Conservation (phyloP, 192 early-diverging fungal species). For the Thamnidium elegans region DNA sequence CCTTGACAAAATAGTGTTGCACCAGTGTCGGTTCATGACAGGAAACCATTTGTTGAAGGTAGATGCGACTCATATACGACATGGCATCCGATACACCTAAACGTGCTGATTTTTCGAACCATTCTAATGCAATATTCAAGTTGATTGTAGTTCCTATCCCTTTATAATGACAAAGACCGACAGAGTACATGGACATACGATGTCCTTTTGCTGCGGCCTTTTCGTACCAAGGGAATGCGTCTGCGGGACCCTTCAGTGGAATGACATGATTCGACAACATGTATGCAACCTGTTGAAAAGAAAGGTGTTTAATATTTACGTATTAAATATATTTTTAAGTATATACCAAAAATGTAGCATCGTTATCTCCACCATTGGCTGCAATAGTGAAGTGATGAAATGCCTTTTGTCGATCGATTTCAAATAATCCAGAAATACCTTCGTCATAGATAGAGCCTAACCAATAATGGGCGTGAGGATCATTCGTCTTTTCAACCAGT, state of each 20-base stretch:
- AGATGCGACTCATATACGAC: slow-evolving; percentile 25
- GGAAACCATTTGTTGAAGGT: neutral
- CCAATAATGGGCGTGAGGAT: slow-evolving; percentile 32
- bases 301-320: no score
- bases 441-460: slow-evolving; percentile 37
- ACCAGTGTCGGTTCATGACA: neutral
- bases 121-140: slow-evolving; percentile 25
- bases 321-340: neutral
- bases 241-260: slow-evolving; percentile 15
- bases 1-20: slow-evolving; percentile 12
- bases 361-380: slow-evolving; percentile 28
- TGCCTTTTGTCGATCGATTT: slow-evolving; percentile 25
- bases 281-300: slow-evolving; percentile 35
- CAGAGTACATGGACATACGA: slow-evolving; percentile 21
- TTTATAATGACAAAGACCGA: slow-evolving; percentile 35
- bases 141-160: slow-evolving; percentile 27
- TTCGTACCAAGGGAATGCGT: slow-evolving; percentile 42
- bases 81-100: slow-evolving; percentile 22
- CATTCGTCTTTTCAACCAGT: slow-evolving; percentile 13
- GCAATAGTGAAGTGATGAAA: slow-evolving; percentile 31
- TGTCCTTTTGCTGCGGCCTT: slow-evolving; percentile 34
- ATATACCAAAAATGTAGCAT: slow-evolving; percentile 32
- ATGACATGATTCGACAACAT: slow-evolving; percentile 41
- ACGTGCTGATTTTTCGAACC: slow-evolving; percentile 31
- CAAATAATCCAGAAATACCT: slow-evolving; percentile 23